Conservation (phyloP, 768 basidiomycete species). For the Boletus sp. region DNA sequence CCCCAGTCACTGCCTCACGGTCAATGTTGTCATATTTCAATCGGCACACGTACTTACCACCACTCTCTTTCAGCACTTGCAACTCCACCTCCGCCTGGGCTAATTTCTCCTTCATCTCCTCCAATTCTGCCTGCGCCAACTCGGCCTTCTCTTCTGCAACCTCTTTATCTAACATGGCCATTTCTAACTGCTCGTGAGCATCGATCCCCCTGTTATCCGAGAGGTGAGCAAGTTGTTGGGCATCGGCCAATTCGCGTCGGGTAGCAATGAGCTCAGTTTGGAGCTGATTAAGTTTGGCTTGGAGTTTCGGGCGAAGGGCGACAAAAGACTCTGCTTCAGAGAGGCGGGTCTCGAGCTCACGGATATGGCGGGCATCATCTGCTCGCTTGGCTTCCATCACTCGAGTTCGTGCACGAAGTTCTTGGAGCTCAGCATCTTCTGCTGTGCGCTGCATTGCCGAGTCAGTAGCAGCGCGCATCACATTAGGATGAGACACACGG, state of each 20-base stretch:
- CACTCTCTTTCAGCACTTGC: slow-evolving; percentile 66
- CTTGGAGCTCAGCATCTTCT: slow-evolving; percentile 69
- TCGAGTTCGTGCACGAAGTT: slow-evolving; percentile 77
- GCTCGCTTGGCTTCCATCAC: slow-evolving; percentile 83
- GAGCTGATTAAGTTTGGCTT: slow-evolving; percentile 78
- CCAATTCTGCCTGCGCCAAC: slow-evolving; percentile 70
- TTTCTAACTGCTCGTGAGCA: slow-evolving; percentile 86
- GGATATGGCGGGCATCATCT: slow-evolving; percentile 81
- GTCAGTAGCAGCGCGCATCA: slow-evolving; percentile 9
- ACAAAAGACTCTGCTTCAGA: slow-evolving; percentile 82
- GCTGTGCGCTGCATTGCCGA: slow-evolving; percentile 19
- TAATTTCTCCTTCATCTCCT: slow-evolving; percentile 72
- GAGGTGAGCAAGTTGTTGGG: slow-evolving; percentile 68
- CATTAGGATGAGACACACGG: slow-evolving; percentile 11
- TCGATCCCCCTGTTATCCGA: slow-evolving; percentile 72
- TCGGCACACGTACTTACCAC: slow-evolving; percentile 19
- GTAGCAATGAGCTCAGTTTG: slow-evolving; percentile 77
- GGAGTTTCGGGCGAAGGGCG: slow-evolving; percentile 82
- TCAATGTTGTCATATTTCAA: slow-evolving; percentile 4
- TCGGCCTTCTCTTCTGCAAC: slow-evolving; percentile 94
- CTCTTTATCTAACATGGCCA: slow-evolving; percentile 94
- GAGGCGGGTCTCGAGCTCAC: slow-evolving; percentile 81
- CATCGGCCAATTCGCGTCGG: slow-evolving; percentile 73
- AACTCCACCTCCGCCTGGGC: slow-evolving; percentile 83
- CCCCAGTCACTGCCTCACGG: slow-evolving; percentile 18